Conservation (phyloP, 805 yeast genomes). For the Lachancea kluyveri region DNA sequence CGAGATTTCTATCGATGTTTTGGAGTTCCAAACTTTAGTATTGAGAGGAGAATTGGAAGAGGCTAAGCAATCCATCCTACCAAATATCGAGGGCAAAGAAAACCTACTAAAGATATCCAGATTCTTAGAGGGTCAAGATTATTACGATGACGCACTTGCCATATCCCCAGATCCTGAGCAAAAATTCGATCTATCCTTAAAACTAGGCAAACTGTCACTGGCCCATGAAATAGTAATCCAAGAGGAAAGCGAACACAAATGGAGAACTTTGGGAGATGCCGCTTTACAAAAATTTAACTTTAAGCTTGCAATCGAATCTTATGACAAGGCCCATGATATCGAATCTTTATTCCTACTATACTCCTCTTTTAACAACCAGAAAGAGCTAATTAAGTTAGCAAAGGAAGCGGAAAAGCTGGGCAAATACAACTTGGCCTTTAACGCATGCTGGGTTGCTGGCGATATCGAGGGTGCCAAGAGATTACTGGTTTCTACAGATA, state of each 20-base stretch:
- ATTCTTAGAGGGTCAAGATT: slow-evolving; percentile 91
- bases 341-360: slow-evolving; percentile 77
- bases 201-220: slow-evolving; percentile 60
- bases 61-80: slow-evolving; percentile 54
- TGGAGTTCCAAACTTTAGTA: slow-evolving; percentile 94
- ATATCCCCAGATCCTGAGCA: slow-evolving; percentile 86
- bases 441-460: slow-evolving; percentile 83
- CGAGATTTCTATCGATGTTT: slow-evolving; percentile 73
- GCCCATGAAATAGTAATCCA: slow-evolving; percentile 63
- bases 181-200: slow-evolving; percentile 81
- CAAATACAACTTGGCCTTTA: slow-evolving; percentile 84
- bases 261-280: slow-evolving; percentile 89
- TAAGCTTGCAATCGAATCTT: slow-evolving; percentile 73
- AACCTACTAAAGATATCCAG: slow-evolving; percentile 78
- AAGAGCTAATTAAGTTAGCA: slow-evolving; percentile 58
- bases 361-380: slow-evolving; percentile 70
- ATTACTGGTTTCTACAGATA: slow-evolving; percentile 58
- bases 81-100: slow-evolving; percentile 51
- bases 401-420: slow-evolving; percentile 64
- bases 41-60: slow-evolving; percentile 90
- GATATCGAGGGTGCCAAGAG: slow-evolving; percentile 58
- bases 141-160: slow-evolving; percentile 72
- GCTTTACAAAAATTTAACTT: slow-evolving; percentile 76
- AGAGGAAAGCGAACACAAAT: slow-evolving; percentile 58
- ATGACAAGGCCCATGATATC: slow-evolving; percentile 70